Conservation (phyloP, 257 asterid species). For the Salvia miltiorrhiza region DNA sequence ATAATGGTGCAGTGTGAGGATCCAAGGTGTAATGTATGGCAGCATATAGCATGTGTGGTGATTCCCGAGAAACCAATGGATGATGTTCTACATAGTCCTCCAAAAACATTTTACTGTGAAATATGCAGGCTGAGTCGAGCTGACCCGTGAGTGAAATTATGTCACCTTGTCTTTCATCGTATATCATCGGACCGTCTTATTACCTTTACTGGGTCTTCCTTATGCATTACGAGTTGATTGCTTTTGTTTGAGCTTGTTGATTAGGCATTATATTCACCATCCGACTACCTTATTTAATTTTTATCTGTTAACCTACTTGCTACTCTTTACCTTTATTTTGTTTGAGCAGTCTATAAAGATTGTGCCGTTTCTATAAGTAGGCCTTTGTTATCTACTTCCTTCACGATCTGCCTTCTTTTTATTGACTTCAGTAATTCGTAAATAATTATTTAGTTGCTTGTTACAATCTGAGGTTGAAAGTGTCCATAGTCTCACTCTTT, state of each 20-base stretch:
- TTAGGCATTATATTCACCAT: conserved; percentile 12
- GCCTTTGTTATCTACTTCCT: neutral
- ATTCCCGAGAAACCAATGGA: conserved; percentile 83
- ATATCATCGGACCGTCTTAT: neutral
- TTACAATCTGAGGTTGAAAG: conserved; percentile 13
- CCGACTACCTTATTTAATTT: neutral
- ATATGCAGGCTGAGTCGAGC: conserved; percentile 85
- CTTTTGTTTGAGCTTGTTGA: conserved; percentile 7
- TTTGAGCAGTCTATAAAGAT: conserved; percentile 1
- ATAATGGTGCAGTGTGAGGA: conserved; percentile 84
- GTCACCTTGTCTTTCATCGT: conserved; percentile 14
- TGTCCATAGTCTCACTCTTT: neutral
- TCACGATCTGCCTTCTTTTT: neutral
- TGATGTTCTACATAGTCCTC: conserved; percentile 58
- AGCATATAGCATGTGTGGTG: conserved; percentile 81
- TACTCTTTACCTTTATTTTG: neutral
- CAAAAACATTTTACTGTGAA: conserved; percentile 83
- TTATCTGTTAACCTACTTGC: neutral
- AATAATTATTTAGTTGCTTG: neutral
- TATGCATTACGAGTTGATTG: conserved; percentile 3
- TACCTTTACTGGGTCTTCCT: neutral
- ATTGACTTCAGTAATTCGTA: neutral
- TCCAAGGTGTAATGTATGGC: conserved; percentile 77
- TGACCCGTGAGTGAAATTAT: conserved; percentile 81
- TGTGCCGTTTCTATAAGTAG: neutral